phyloP scores from a whole-genome alignment of 257 asterid species.

The Henckelia pumila region DNA sequence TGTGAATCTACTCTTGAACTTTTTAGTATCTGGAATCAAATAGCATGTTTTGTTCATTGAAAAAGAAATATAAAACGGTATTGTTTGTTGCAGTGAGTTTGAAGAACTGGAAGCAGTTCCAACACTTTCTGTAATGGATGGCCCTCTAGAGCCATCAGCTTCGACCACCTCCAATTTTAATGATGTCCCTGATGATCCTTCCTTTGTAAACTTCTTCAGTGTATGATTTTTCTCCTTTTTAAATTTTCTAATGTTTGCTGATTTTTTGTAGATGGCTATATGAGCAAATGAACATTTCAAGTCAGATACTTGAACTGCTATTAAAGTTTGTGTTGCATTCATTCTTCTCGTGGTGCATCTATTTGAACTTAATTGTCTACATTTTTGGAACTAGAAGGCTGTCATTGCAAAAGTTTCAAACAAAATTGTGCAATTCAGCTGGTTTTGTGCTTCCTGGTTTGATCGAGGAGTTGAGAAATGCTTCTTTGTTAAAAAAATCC shows the following conservation, averaged over 20 bases:
- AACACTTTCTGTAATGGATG: constrained; percentile 76
- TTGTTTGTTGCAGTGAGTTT: constrained; percentile 55
- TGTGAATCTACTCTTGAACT: neutral
- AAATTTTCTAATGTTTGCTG: neutral
- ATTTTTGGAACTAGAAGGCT: neutral
- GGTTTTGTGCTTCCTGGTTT: constrained; percentile 10
- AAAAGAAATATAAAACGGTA: neutral
- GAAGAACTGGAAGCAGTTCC: constrained; percentile 98
- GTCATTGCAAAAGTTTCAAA: neutral
- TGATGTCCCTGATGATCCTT: constrained; percentile 69
- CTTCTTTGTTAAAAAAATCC: neutral
- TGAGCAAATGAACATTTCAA: constrained; percentile 15
- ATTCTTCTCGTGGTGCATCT: constrained; percentile 6
- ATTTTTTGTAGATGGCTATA: constrained; percentile 12
- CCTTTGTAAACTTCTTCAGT: constrained; percentile 83
- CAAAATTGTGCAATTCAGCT: constrained; percentile 18
- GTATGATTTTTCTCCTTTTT: constrained; percentile 40
- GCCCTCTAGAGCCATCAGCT: constrained; percentile 78
- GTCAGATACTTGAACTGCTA: constrained; percentile 4
- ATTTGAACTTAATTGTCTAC: constrained; percentile 4
- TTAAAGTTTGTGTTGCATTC: neutral
- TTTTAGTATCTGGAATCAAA: neutral
- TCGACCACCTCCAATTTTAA: constrained; percentile 45
- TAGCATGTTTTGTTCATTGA: neutral
- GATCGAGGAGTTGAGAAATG: constrained; percentile 7